These are phyloP conservation scores for Penicillium macrosclerotiorum DNA, from an alignment of 495 filamentous ascomycete species.

Conservation along the genomic window DNA sequence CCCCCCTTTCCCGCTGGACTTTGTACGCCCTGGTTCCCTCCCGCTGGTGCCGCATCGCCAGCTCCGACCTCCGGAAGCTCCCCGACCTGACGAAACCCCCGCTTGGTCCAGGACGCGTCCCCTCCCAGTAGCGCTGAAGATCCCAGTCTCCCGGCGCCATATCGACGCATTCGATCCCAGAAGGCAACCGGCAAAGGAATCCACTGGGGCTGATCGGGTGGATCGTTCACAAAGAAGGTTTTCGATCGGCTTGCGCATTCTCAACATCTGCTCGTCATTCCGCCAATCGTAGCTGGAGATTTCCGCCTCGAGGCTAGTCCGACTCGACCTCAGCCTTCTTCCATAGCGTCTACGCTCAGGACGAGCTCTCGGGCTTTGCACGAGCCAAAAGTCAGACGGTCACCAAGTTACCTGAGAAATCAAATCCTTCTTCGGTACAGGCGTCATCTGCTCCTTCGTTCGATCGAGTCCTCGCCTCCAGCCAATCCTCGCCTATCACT, in stretches of 20 bases:
- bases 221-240: conserved; percentile 19
- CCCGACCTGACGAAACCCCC: too few species aligned
- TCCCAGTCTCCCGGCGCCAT: too few species aligned
- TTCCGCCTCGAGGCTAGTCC: too few species aligned
- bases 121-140: conserved; percentile 13
- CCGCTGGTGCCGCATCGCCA: conserved; percentile 11
- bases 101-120: neutral
- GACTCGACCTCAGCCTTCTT: too few species aligned
- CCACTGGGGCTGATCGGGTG: conserved; percentile 9
- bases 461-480: conserved; percentile 30
- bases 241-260: conserved; percentile 13
- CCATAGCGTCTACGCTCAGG: too few species aligned
- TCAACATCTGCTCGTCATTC: neutral
- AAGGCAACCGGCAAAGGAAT: conserved; percentile 15
- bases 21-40: conserved; percentile 10
- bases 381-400: too few species aligned
- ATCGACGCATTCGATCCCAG: neutral
- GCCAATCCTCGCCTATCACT: conserved; percentile 21
- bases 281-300: too few species aligned
- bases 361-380: too few species aligned
- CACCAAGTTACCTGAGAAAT: too few species aligned
- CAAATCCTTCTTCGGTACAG: conserved; percentile 29
- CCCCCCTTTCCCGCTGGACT: conserved; percentile 12
- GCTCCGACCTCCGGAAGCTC: too few species aligned
- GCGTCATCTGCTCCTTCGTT: conserved; percentile 41